Base-by-base conservation (phyloP, 2,329 filamentous ascomycete species). In the Calonectria hongkongensis region DNA sequence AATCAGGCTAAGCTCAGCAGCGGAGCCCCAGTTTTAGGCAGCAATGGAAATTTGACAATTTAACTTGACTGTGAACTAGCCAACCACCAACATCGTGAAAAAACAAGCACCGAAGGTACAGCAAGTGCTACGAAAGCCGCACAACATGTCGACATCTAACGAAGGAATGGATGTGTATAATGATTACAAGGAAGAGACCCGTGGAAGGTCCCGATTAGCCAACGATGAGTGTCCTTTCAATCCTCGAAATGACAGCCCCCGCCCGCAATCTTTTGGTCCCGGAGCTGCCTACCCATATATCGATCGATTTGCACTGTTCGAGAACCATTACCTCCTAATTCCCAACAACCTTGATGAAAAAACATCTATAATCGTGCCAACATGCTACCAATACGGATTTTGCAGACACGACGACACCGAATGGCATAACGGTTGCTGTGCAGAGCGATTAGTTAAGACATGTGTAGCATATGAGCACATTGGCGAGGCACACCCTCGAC, bases 401-500 rank as follows among this genome's bases (percentile, higher is more conserved):
- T 62, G 66, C 30, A 28, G 56, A 33, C 18, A 48, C 16, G 66
- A 15, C 27, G 66, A 68, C 27, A 62, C 54, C 1, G 6, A 30
- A 25, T 68, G 66, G 66, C 43, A 68, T n/a, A 25, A 51, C 33
- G 60, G 66, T 16, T 2, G 3, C 6, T 60, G 56, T 18, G 66
- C 36, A 33, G 21, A 50, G 66, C 66, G 66, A 10, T 68, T 54
- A 43, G 56, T 60, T 30, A 68, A 68, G 18, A 41, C 56, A 21
- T 51, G 54, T 30, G 41, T 30, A n/a, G 66, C 66, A 6, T 68
- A 68, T 18, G 43, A 68, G 43, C 30, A 41, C 18, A 60, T 68
- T 28, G 66, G 54, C 8, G 33, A 60, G 41, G 5, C 28, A 25
- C 66, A 68, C n/a, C 45, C 66, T 18, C 41, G 66, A 43, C 13